These are phyloP conservation scores for Agaricus blazei DNA, from an alignment of 768 basidiomycete genomes.

Conservation along the genomic window DNA sequence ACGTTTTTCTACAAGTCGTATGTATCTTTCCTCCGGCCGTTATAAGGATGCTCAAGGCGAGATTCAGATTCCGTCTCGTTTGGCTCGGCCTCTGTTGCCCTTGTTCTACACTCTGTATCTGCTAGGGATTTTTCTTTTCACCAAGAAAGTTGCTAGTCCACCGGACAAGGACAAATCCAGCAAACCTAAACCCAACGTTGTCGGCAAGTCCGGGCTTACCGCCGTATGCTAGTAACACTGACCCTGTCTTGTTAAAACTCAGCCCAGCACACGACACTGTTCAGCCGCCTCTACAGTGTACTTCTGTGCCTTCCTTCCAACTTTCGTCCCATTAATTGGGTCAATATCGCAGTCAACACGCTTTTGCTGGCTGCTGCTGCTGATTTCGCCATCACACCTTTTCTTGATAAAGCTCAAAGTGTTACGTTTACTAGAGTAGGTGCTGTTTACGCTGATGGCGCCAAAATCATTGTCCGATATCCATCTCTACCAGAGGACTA, in stretches of 20 bases:
- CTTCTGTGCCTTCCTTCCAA: conserved; percentile 31
- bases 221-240: neutral
- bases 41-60: conserved; percentile 15
- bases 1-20: conserved; percentile 27
- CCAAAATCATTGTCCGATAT: conserved; percentile 60
- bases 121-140: conserved; percentile 16
- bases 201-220: neutral
- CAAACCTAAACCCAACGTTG: neutral
- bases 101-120: conserved; percentile 24
- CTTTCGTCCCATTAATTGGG: conserved; percentile 22
- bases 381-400: conserved; percentile 54
- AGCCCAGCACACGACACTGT: neutral
- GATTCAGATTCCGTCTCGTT: conserved; percentile 35
- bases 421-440: conserved; percentile 67
- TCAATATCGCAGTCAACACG: conserved; percentile 28
- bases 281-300: conserved; percentile 15
- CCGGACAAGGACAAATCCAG: neutral
- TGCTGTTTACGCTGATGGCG: conserved; percentile 59
- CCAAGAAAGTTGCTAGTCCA: neutral
- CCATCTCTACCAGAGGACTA: conserved; percentile 32
- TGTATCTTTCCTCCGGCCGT: conserved; percentile 40
- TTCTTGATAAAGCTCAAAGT: conserved; percentile 46
- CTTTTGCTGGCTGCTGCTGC: conserved; percentile 25
- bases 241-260: neutral
- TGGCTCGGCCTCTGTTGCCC: conserved; percentile 27